Evolutionary conservation across 805 yeast species (phyloP), one percentile per base, ranked within the genome.

Genomic region (Vanderwaltozyma yarrowii): DNA sequence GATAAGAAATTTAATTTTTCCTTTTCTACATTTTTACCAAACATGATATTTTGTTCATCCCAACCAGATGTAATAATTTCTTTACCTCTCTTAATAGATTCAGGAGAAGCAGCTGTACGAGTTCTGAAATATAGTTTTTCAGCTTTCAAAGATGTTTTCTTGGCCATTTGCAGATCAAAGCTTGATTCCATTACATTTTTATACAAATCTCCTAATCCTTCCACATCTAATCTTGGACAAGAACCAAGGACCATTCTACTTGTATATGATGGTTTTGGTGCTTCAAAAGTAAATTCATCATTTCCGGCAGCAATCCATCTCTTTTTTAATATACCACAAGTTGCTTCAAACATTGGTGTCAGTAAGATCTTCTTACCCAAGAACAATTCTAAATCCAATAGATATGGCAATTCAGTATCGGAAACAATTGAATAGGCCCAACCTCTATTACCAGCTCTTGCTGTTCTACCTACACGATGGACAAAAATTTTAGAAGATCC

Each of bases 391-490:
- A 92, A 68, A 60, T 92, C 99, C 35, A 89, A 68, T 37, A 92
- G 61, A 51, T 89, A 92, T 10, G 98, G 95, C 40, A 89, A 62
- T 58, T 92, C 99, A 39, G 75, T 70, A 46, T 87, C 95, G 41
- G 78, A 71, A 7, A 88, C 80, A 43, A 92, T 75, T 3, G 96
- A 80, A 58, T 84, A 92, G 0, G 98, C 99, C 94, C 96, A 87
- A 56, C 99, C 99, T 50, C 73, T 77, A 58, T 86, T 81, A 58
- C 99, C 99, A 8, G 98, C 98, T 72, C 99, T 82, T 10, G 98
- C 99, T 33, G 99, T 92, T 72, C 99, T 80, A 61, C 99, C 99
- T 33, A 92, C 97, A 65, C 99, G 78, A 64, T 92, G 99, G 39
- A 92, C 74, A 61, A 92, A 92, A 42, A 89, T 82, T 61, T 94